These are phyloP conservation scores for Dryadomyces quercus-mongolicae DNA, from an alignment of 2,329 filamentous ascomycete species.

Conservation along the genomic window DNA sequence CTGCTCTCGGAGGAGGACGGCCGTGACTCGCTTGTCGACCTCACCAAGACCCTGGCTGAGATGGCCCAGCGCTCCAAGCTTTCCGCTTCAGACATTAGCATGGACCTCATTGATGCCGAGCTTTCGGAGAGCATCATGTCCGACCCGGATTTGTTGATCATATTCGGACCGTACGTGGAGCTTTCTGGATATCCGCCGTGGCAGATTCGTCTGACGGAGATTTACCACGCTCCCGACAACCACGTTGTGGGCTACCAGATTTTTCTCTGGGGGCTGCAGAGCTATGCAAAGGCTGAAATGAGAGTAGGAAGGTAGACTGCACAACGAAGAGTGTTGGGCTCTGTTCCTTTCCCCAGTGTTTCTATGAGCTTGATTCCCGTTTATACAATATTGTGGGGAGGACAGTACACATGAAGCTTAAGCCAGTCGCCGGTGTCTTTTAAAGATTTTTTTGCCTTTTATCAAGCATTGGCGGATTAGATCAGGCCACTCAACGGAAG, in stretches of 20 bases:
- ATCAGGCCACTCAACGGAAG: too few species aligned
- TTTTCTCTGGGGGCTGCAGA: constrained; percentile 74
- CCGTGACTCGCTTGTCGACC: constrained; percentile 83
- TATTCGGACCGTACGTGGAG: constrained; percentile 76
- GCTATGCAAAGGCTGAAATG: constrained; percentile 80
- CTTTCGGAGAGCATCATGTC: constrained; percentile 66
- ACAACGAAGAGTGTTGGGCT: background rate
- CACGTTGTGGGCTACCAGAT: constrained; percentile 86
- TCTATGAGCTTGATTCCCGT: too few species aligned
- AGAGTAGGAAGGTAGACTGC: constrained; percentile 46
- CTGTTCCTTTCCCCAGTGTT: background rate
- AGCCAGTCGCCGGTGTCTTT: background rate
- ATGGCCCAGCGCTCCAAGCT: constrained; percentile 91
- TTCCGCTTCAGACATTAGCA: constrained; percentile 66
- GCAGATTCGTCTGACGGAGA: constrained; percentile 91
- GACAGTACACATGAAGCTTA: background rate
- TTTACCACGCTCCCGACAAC: constrained; percentile 69
- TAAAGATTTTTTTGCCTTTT: background rate
- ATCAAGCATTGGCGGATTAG: background rate
- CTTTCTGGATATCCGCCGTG: constrained; percentile 90
- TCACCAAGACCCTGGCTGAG: constrained; percentile 85
- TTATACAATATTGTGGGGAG: background rate
- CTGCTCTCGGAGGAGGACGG: constrained; percentile 83
- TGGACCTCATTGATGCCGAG: constrained; percentile 81
- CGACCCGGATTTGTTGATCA: constrained; percentile 79